These are phyloP conservation scores for Cornus kousa DNA, from an alignment of 148 eudicot genomes.

Conservation along the genomic window DNA sequence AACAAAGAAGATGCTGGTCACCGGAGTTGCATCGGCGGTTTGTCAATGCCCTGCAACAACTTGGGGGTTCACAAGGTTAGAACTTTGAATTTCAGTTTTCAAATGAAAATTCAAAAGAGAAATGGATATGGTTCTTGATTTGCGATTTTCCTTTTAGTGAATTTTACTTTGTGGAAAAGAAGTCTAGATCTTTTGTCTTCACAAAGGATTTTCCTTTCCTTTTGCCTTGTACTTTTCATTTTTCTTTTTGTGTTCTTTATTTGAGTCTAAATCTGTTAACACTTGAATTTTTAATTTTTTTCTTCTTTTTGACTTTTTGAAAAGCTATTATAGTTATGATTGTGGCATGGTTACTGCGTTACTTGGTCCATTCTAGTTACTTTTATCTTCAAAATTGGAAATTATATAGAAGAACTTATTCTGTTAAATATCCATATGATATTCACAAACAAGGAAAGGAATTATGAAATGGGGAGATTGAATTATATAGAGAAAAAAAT, in stretches of 20 bases:
- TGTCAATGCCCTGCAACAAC: constrained; percentile 66
- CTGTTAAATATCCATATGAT: not conserved
- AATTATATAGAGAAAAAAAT: not conserved
- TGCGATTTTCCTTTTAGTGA: not conserved
- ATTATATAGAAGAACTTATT: not conserved
- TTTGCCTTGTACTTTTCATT: not conserved
- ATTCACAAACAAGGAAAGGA: too few species aligned
- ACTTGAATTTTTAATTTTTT: not conserved
- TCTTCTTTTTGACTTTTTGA: not conserved
- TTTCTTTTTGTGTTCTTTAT: not conserved
- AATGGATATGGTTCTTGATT: not conserved
- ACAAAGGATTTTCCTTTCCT: not conserved
- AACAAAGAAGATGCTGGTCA: constrained; percentile 89
- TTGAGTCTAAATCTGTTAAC: not conserved
- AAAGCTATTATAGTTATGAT: not conserved
- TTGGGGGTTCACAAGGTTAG: constrained; percentile 88
- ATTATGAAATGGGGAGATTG: not conserved
- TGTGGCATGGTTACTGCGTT: not conserved
- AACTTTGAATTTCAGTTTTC: not conserved
- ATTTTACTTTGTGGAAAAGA: not conserved
- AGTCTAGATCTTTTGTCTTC: not conserved
- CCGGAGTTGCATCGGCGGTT: constrained; percentile 77
- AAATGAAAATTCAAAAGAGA: not conserved
- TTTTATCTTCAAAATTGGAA: not conserved
- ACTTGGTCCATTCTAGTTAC: not conserved